Percentiles rank a stretch among this genome's conserved stretches.
Evolutionary conservation across 805 yeast species (phyloP).

Genomic region (Ogataea henricii): DNA sequence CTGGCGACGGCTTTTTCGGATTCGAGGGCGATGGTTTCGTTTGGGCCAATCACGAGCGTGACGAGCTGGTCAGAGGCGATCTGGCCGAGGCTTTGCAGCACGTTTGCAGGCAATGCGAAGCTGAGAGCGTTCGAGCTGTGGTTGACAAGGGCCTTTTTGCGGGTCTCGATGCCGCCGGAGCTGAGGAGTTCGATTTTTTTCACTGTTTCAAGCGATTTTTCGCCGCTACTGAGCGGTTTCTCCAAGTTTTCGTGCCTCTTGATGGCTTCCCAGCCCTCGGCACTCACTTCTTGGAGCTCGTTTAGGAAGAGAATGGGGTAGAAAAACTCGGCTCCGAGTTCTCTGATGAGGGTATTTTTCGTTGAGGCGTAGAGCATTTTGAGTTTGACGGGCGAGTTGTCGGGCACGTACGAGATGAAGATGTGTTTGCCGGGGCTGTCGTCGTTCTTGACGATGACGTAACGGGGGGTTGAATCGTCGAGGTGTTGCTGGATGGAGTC

Average conservation of each 20-base stretch:
- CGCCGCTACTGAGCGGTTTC: conserved; percentile 61
- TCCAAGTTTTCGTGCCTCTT: conserved; percentile 38
- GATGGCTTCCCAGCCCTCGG: conserved; percentile 48
- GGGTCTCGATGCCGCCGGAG: conserved; percentile 33
- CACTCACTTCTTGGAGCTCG: conserved; percentile 54
- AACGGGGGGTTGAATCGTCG: conserved; percentile 46
- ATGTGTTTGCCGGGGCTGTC: conserved; percentile 36
- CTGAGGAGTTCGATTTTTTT: conserved; percentile 43
- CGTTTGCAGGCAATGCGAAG: conserved; percentile 11
- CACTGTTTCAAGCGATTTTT: conserved; percentile 49
- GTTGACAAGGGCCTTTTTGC: conserved; percentile 25
- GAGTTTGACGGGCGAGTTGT: conserved; percentile 71
- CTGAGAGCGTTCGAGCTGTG: conserved; percentile 19
- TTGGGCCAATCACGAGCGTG: conserved; percentile 15
- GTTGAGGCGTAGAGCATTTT: conserved; percentile 96
- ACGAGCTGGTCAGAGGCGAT: conserved; percentile 10
- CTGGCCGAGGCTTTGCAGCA: conserved; percentile 8
- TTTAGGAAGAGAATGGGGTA: conserved; percentile 55
- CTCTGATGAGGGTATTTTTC: conserved; percentile 71
- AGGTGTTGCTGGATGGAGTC: conserved; percentile 34
- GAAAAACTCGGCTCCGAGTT: conserved; percentile 63
- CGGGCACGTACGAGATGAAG: conserved; percentile 87
- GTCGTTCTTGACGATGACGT: conserved; percentile 48
- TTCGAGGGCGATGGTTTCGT: conserved; percentile 19
- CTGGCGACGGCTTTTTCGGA: conserved; percentile 5